Evolutionary conservation across 345 rosid species (phyloP).

Genomic region (Toxicodendron radicans): DNA sequence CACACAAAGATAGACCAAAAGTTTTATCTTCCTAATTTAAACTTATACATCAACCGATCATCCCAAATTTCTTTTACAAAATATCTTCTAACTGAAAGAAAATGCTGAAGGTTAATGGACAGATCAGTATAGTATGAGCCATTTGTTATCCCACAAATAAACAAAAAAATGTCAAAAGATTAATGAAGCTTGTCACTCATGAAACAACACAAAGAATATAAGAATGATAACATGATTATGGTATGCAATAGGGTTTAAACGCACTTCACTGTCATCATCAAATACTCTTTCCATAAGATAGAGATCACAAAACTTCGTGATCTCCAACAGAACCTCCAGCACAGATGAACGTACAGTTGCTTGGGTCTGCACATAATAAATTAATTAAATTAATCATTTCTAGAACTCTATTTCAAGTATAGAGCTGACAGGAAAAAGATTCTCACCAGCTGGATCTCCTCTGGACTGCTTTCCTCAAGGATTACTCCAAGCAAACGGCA

Average conservation of each 20-base stretch:
- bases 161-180: neutral
- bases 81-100: neutral
- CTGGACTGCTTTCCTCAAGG: conserved; percentile 87
- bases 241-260: conserved; percentile 24
- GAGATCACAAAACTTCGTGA: conserved; percentile 85
- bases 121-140: neutral
- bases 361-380: conserved; percentile 58
- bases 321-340: conserved; percentile 91
- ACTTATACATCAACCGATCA: neutral
- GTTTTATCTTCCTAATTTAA: neutral
- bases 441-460: conserved; percentile 69
- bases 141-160: neutral
- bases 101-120: neutral
- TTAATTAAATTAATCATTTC: conserved; percentile 12
- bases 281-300: conserved; percentile 99
- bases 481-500: conserved; percentile 89
- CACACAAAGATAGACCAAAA: neutral
- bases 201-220: conserved; percentile 8
- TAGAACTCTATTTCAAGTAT: conserved; percentile 14
- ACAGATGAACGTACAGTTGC: conserved; percentile 87
- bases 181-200: conserved; percentile 6
- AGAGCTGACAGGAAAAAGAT: conserved; percentile 15
- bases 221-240: conserved; percentile 4
- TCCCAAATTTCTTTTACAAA: neutral
- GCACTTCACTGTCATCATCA: conserved; percentile 87